Base-by-base conservation (phyloP, 139 green algal species). In the Chlamydomonas schloesseri region DNA sequence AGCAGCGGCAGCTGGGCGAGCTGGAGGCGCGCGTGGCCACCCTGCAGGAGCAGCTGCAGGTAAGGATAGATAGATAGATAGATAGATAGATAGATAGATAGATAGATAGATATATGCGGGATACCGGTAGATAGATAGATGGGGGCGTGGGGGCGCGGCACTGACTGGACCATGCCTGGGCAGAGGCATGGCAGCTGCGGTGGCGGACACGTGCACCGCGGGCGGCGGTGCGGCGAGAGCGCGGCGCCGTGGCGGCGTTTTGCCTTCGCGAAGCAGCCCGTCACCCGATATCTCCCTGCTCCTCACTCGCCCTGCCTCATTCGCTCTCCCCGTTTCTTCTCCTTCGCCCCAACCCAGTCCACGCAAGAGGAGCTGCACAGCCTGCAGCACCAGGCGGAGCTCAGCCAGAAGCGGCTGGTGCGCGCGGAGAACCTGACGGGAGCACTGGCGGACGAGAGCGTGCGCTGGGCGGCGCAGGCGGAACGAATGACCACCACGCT, bases 401-500 rank as follows among this genome's bases (percentile, higher is more conserved):
- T 93, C 58, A 89, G 78, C 1, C 88, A 92, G 47, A 83, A 91
- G 86, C 89, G 95, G 6, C 90, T 98, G 71, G 82, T 73, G 23
- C 89, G 94, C 17, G 95, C 95, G 4, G 93, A 88, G 53, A 95
- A 96, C 88, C 91, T 98, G 36, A 97, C 92, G 10, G 88, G 72
- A 28, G 93, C 90, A 29, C 90, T 98, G 37, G 95, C 86, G 6
- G 93, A 96, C 65, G 95, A 98, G 92, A 82, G 85, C 34, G 91
- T 96, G 37, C 89, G 95, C 24, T 98, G 95, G 95, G 90, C 46
- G 95, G 90, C 15, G 91, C 93, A 14, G 91, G 91, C 71, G 58
- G 90, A 42, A 89, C 96, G 24, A 72, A 79, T 81, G 89, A 89
- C 53, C 8, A 71, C 76, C 36, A 46, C 77, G 36, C 94, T 94